These are phyloP conservation scores for Ustilago curta DNA, from an alignment of 1,284 basidiomycete species.

Conservation along the genomic window DNA sequence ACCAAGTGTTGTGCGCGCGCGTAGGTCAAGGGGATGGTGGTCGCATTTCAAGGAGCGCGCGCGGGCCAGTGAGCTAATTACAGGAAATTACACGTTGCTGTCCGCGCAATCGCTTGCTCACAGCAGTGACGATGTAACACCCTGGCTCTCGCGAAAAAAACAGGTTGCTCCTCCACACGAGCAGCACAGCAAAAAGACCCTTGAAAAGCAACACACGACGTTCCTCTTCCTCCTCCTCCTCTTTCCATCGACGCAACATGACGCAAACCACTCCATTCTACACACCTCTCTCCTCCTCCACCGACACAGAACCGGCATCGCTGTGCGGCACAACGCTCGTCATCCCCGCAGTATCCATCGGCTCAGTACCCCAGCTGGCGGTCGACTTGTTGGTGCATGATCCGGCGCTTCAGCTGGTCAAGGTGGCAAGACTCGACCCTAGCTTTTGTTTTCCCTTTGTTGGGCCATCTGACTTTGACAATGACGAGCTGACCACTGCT, in stretches of 20 bases:
- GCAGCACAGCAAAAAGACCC: neutral
- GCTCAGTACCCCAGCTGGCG: constrained; percentile 60
- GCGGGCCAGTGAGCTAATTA: too few relatives aligned
- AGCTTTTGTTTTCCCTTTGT: constrained; percentile 57
- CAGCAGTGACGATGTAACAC: constrained; percentile 16
- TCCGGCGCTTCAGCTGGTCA: constrained; percentile 26
- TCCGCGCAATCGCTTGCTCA: constrained; percentile 8
- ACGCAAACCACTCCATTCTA: constrained; percentile 25
- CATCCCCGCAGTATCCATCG: constrained; percentile 59
- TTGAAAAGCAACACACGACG: constrained; percentile 4
- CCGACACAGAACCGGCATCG: neutral
- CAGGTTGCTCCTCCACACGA: constrained; percentile 16
- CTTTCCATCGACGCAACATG: constrained; percentile 5
- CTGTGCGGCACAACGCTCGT: constrained; percentile 51
- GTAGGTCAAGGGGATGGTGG: too few relatives aligned
- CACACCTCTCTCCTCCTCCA: constrained; percentile 1
- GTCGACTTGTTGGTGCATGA: constrained; percentile 60
- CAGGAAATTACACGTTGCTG: too few relatives aligned
- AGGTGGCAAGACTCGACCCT: constrained; percentile 53
- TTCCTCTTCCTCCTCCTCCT: neutral
- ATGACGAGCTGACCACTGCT: constrained; percentile 25
- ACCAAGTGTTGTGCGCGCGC: too few relatives aligned
- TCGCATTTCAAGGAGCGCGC: too few relatives aligned
- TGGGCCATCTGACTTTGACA: constrained; percentile 40
- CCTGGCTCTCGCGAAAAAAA: neutral